Conservation (phyloP, 192 early-diverging fungal species). For the Coemansia sp. region DNA sequence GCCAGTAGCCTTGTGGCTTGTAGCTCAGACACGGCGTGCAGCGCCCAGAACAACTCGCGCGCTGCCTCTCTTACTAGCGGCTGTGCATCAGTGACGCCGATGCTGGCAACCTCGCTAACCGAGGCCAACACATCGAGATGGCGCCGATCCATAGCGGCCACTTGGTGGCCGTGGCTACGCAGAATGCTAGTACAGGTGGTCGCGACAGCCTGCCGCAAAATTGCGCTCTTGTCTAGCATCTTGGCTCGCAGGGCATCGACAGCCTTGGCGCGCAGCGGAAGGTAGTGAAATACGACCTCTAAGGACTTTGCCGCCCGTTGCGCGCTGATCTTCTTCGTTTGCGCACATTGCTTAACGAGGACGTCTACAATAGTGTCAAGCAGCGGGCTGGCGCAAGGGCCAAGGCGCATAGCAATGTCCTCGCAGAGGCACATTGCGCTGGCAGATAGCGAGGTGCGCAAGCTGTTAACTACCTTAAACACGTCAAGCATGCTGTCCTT, state of each 20-base stretch:
- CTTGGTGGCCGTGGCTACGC: slow-evolving; percentile 24
- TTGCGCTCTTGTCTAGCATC: slow-evolving; percentile 47
- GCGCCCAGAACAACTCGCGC: slow-evolving; percentile 52
- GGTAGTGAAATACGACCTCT: slow-evolving; percentile 30
- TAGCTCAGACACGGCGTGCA: slow-evolving; percentile 22
- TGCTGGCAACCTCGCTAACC: slow-evolving; percentile 14
- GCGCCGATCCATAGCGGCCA: slow-evolving; percentile 36
- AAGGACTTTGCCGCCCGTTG: slow-evolving; percentile 43
- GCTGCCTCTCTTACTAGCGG: slow-evolving; percentile 42
- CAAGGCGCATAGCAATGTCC: slow-evolving; percentile 46
- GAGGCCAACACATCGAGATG: slow-evolving; percentile 16
- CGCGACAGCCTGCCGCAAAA: slow-evolving; percentile 40
- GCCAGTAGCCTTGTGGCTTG: slow-evolving; percentile 21
- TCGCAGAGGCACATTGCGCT: slow-evolving; percentile 46
- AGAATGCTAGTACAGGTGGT: slow-evolving; percentile 26
- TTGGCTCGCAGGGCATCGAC: slow-evolving; percentile 30
- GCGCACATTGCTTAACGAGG: slow-evolving; percentile 45
- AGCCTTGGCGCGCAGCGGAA: slow-evolving; percentile 42
- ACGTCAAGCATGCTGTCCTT: slow-evolving; percentile 41
- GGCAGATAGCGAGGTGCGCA: slow-evolving; percentile 50
- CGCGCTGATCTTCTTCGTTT: slow-evolving; percentile 53
- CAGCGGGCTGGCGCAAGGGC: slow-evolving; percentile 33
- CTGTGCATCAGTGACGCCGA: slow-evolving; percentile 41
- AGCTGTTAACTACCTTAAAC: slow-evolving; percentile 42
- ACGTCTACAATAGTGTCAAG: slow-evolving; percentile 40